phyloP scores from a whole-genome alignment of 2,329 filamentous ascomycete genomes.

The Botrytis cinerea region DNA sequence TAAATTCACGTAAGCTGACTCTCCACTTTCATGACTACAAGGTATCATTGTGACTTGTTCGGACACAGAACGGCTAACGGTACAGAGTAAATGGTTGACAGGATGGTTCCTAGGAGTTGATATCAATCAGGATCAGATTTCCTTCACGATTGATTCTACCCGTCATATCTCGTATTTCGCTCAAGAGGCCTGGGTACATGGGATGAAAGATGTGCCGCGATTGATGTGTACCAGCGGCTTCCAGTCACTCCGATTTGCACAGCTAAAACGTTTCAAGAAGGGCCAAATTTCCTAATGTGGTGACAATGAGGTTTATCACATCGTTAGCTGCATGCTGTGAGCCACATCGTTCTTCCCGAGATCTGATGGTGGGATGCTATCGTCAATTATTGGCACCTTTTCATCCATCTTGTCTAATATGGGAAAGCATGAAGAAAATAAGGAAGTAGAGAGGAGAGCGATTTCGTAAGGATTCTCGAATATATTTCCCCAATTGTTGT shows the following conservation, averaged over 20 bases:
- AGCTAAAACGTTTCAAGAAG: neutral
- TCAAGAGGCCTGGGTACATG: constrained; percentile 8
- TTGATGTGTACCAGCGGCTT: constrained; percentile 14
- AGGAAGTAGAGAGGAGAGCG: neutral
- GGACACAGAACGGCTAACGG: neutral
- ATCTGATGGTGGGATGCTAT: neutral
- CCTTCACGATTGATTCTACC: neutral
- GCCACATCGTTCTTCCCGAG: constrained; percentile 5
- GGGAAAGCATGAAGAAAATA: neutral
- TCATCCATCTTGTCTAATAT: neutral
- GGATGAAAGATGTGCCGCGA: constrained; percentile 6
- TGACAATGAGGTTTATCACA: constrained; percentile 13
- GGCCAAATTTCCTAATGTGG: constrained; percentile 1
- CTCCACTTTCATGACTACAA: constrained; percentile 10
- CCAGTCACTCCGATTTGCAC: neutral
- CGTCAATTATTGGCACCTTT: neutral
- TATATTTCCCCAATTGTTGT: neutral
- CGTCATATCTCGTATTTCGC: neutral
- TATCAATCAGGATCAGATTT: neutral
- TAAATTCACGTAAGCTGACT: constrained; percentile 15
- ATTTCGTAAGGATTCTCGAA: neutral
- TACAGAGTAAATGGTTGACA: neutral
- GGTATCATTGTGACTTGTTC: neutral
- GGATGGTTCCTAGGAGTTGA: neutral
- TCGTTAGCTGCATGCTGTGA: constrained; percentile 15